These are phyloP conservation scores for Obelidium mucronatum DNA, from an alignment of 192 early-diverging fungal genomes.

Conservation along the genomic window DNA sequence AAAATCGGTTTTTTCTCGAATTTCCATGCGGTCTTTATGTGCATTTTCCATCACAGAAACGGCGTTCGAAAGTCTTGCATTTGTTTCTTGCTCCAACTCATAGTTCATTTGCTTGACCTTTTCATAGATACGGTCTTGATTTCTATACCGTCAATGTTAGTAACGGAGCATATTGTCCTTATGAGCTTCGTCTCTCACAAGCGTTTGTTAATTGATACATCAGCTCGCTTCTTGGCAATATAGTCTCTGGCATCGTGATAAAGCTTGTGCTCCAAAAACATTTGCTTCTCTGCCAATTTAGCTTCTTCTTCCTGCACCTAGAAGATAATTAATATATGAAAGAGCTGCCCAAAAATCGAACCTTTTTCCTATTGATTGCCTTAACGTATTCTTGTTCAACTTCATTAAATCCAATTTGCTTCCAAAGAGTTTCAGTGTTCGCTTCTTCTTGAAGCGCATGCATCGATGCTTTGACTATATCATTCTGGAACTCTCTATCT, in stretches of 20 bases:
- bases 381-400: slow-evolving; percentile 6
- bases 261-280: slow-evolving; percentile 15
- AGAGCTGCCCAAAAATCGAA: neutral
- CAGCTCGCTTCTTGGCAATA: neutral
- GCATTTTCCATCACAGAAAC: slow-evolving; percentile 16
- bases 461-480: neutral
- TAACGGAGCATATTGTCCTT: too few relatives aligned
- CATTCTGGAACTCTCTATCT: neutral
- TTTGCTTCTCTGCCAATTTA: neutral
- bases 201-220: neutral
- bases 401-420: slow-evolving; percentile 19
- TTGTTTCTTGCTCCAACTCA: neutral
- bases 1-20: neutral
- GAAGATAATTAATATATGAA: too few relatives aligned
- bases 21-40: neutral
- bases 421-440: neutral
- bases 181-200: too few relatives aligned
- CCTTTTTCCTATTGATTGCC: slow-evolving; percentile 11
- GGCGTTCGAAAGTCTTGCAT: neutral
- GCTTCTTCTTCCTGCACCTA: slow-evolving; percentile 1
- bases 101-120: neutral
- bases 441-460: slow-evolving; percentile 9
- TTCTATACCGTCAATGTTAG: too few relatives aligned
- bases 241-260: neutral
- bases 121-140: neutral